These are phyloP conservation scores for Macrophomina pseudophaseolina DNA, from an alignment of 2,329 filamentous ascomycete species.

Conservation along the genomic window DNA sequence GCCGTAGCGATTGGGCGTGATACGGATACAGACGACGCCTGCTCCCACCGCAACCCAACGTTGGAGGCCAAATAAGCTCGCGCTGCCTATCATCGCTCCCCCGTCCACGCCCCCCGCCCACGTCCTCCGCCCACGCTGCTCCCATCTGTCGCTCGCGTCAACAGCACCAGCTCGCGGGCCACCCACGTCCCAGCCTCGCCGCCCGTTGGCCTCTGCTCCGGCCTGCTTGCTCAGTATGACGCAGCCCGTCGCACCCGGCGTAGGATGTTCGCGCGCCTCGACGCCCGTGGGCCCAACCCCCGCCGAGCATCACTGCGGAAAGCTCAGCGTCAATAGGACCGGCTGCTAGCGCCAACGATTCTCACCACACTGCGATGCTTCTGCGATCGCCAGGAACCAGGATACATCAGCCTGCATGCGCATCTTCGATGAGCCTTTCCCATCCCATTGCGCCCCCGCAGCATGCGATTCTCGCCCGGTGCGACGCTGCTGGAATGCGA, in stretches of 20 bases:
- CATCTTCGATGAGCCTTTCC: constrained; percentile 14
- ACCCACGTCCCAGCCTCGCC: background rate
- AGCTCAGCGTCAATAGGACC: background rate
- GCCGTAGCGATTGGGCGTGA: no score
- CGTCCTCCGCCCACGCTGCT: background rate
- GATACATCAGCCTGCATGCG: constrained; percentile 7
- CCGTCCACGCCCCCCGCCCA: no score
- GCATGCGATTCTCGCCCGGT: constrained; percentile 4
- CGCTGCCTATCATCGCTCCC: background rate
- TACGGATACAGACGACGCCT: no score
- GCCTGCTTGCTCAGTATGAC: constrained; percentile 17
- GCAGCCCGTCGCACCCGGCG: constrained; percentile 9
- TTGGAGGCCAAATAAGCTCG: background rate
- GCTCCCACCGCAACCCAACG: background rate
- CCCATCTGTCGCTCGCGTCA: background rate
- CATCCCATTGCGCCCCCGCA: constrained; percentile 14
- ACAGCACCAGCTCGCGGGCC: background rate
- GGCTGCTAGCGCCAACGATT: background rate
- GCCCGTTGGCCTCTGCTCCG: background rate
- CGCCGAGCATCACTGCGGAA: background rate
- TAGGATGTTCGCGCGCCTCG: background rate
- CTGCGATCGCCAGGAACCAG: constrained; percentile 18
- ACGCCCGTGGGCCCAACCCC: background rate
- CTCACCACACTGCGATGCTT: background rate
- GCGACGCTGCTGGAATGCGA: background rate